Evolutionary conservation across 2,329 filamentous ascomycete genomes (phyloP).

Genomic region (Aquanectria penicillioides): DNA sequence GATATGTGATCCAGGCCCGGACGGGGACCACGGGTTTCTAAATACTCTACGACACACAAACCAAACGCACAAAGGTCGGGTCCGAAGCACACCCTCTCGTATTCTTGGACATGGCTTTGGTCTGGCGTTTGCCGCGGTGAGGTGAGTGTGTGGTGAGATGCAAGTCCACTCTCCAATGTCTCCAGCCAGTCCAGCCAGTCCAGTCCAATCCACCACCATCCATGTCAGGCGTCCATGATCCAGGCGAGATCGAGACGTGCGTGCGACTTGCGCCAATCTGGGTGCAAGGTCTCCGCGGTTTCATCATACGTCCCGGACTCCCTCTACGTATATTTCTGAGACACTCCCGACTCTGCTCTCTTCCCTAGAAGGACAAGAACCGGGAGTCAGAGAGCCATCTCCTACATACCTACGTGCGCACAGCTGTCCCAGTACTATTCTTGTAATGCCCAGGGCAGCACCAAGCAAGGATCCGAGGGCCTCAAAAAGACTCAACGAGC

Average conservation of each 20-base stretch:
- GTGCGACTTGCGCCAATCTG: slow-evolving; percentile 34
- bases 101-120: slow-evolving; percentile 21
- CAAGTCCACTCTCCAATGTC: slow-evolving; percentile 11
- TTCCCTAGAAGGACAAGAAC: background rate
- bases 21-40: slow-evolving; percentile 32
- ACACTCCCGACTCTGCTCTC: slow-evolving; percentile 12
- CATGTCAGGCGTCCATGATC: slow-evolving; percentile 32
- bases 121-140: slow-evolving; percentile 19
- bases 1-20: background rate
- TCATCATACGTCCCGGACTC: slow-evolving; percentile 20
- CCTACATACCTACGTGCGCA: no score
- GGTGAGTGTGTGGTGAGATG: slow-evolving; percentile 24
- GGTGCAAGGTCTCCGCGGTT: slow-evolving; percentile 30
- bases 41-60: slow-evolving; percentile 32
- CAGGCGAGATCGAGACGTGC: slow-evolving; percentile 37
- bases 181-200: slow-evolving; percentile 9
- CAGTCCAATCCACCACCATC: slow-evolving; percentile 26
- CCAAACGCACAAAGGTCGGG: slow-evolving; percentile 5
- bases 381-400: background rate
- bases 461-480: background rate
- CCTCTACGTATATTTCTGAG: slow-evolving; percentile 1
- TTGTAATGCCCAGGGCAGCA: no score
- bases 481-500: background rate
- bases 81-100: slow-evolving; percentile 21
- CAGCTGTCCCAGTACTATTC: no score